Evolutionary conservation across 2,329 filamentous ascomycete genomes (phyloP).

Genomic region (Zalaria sp.): DNA sequence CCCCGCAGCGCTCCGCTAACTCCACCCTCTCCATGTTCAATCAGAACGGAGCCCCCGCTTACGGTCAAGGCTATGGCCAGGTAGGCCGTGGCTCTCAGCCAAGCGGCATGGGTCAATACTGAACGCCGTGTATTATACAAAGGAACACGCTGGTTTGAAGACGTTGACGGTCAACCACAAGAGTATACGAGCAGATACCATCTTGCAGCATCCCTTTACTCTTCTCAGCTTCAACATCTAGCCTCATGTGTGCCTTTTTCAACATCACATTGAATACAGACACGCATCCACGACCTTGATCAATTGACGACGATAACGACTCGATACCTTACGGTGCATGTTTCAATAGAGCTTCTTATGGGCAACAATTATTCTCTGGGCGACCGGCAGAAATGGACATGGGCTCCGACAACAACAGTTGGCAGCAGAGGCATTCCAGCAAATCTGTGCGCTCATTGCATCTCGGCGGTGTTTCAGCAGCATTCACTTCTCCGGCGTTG

Average conservation of each 20-base stretch:
- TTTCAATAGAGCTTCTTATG: neutral
- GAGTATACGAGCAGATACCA: neutral
- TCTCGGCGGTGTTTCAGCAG: neutral
- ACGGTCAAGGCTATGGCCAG: constrained; percentile 1
- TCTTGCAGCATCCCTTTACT: neutral
- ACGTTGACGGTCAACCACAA: neutral
- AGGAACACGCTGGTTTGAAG: neutral
- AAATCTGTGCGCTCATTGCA: neutral
- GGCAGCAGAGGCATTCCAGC: neutral
- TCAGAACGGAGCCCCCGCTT: constrained; percentile 1
- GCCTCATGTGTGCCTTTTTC: neutral
- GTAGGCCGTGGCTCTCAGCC: constrained; percentile 1
- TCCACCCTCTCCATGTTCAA: constrained; percentile 4
- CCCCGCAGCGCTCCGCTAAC: neutral
- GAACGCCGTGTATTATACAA: neutral
- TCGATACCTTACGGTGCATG: neutral
- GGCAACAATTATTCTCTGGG: neutral
- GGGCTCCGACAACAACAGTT: neutral
- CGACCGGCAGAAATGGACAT: neutral
- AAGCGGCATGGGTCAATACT: constrained; percentile 4
- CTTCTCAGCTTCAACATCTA: neutral
- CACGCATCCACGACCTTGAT: too few species aligned
- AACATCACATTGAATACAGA: neutral
- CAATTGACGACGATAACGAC: neutral
- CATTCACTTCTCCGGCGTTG: too few species aligned